Evolutionary conservation across 2,329 filamentous ascomycete species (phyloP).

Genomic region (Sclerotinia sclerotiorum): DNA sequence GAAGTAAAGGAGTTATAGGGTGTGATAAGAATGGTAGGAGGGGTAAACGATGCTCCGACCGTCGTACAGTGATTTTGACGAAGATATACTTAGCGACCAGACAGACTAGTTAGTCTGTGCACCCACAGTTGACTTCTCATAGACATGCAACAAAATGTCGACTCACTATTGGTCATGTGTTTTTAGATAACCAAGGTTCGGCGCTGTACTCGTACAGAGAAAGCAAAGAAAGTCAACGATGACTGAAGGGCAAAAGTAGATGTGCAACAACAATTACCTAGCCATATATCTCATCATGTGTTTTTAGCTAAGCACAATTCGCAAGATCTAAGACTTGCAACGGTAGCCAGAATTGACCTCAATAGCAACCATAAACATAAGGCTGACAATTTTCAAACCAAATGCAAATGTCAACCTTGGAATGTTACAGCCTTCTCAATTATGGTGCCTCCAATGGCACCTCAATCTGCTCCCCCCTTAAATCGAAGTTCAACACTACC

Average conservation of each 20-base stretch:
- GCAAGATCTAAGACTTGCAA: background rate
- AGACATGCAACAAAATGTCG: background rate
- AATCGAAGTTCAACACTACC: constrained; percentile 35
- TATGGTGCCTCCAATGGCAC: constrained; percentile 37
- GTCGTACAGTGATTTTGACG: too few relatives aligned
- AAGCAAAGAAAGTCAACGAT: too few relatives aligned
- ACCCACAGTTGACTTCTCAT: too few relatives aligned
- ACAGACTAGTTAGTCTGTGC: too few relatives aligned
- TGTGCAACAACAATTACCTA: background rate
- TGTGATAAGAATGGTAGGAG: background rate
- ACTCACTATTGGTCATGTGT: background rate
- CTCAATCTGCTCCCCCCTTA: constrained; percentile 32
- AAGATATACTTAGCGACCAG: too few relatives aligned
- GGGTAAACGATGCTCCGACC: too few relatives aligned
- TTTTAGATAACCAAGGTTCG: too few relatives aligned
- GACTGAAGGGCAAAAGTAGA: background rate
- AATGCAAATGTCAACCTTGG: constrained; percentile 8
- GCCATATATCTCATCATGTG: background rate
- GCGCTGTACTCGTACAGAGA: too few relatives aligned
- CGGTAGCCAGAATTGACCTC: background rate
- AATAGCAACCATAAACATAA: constrained; percentile 14
- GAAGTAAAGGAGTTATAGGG: too few relatives aligned
- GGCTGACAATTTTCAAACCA: constrained; percentile 19
- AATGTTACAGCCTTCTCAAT: constrained; percentile 21
- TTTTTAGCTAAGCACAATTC: background rate